Evolutionary conservation across 2,329 filamentous ascomycete genomes (phyloP).

Genomic region (Macroventuria anomochaeta): DNA sequence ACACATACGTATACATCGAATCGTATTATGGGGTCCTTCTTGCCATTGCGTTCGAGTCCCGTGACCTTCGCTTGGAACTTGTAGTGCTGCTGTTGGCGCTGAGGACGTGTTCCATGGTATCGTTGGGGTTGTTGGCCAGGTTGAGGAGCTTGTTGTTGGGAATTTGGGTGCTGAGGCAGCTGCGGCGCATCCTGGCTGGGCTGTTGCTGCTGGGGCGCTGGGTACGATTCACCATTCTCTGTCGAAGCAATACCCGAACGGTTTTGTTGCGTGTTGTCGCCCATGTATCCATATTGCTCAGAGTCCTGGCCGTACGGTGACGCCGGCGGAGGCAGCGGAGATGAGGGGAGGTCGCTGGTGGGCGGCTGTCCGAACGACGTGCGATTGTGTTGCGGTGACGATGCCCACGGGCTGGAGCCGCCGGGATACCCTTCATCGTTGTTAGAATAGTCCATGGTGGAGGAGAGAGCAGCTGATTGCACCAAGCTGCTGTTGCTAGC

Average conservation of each 20-base stretch:
- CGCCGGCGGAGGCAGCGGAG: conserved; percentile 50
- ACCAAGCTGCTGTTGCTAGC: conserved; percentile 25
- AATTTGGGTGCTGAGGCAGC: conserved; percentile 41
- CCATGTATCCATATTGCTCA: conserved; percentile 46
- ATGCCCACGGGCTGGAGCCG: conserved; percentile 68
- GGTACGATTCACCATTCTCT: conserved; percentile 47
- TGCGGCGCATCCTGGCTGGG: conserved; percentile 46
- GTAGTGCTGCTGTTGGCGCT: conserved; percentile 68
- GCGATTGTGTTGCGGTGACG: conserved; percentile 61
- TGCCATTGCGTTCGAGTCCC: conserved; percentile 86
- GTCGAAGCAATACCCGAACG: conserved; percentile 34
- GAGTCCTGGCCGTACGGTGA: conserved; percentile 48
- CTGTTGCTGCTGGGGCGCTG: conserved; percentile 35
- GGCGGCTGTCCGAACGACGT: conserved; percentile 56
- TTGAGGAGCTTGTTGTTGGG: conserved; percentile 47
- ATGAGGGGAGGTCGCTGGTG: conserved; percentile 49
- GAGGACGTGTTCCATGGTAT: conserved; percentile 53
- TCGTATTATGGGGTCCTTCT: conserved; percentile 92
- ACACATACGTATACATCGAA: conserved; percentile 94
- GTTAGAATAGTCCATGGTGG: conserved; percentile 69
- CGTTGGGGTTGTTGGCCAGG: conserved; percentile 54
- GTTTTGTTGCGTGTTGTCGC: conserved; percentile 37
- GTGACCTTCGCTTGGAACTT: conserved; percentile 95
- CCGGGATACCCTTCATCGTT: conserved; percentile 65
- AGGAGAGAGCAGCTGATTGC: conserved; percentile 32